Base-by-base conservation (phyloP, 139 green algal species). In the Micractinium sp. region DNA sequence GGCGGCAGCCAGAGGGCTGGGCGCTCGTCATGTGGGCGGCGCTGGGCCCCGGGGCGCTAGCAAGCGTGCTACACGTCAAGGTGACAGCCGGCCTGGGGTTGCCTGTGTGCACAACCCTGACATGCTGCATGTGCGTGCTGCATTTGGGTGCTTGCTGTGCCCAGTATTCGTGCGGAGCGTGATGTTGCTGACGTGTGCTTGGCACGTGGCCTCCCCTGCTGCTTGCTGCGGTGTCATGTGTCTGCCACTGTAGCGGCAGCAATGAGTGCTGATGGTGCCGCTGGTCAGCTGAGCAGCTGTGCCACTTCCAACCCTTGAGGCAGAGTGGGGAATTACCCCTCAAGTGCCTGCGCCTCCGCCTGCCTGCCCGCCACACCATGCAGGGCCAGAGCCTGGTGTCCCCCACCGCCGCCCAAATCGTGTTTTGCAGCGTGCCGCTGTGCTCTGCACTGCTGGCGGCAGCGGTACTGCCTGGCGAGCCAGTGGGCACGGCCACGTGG, bases 331-430 rank as follows among this genome's bases (percentile, higher is more conserved):
- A n/a, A 56, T 56, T 5, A 16, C 7, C 47, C 9, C 47, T 56
- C 47, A 56, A 56, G 47, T 56, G 47, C 27, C 31, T 4, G 22
- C 5, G 13, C 27, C 73, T 41, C 19, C 27, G 2, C n/a, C 27
- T 41, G n/a, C 75, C 7, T 56, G 35, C 25, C 18, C 36, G 33
- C 36, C 35, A 47, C 16, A 0, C 76, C 76, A 27, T 33, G 60
- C 86, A 89, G 86, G 90, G 90, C 16, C 90, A 92, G 81, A 75
- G 79, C 41, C 38, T 92, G 25, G 81, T 92, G 66, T 60, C 78
- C 29, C 84, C 90, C 13, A 89, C 81, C 16, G 86, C 87, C 22
- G 90, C 90, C 3, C 86, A 89, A 81, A 81, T 92, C 13, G 78
- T 89, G 35, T 92, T 92, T 63, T 84, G 76, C 23, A 88, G 41